Base-by-base conservation (phyloP, 2,329 filamentous ascomycete species). In the Aureobasidium zeae region DNA sequence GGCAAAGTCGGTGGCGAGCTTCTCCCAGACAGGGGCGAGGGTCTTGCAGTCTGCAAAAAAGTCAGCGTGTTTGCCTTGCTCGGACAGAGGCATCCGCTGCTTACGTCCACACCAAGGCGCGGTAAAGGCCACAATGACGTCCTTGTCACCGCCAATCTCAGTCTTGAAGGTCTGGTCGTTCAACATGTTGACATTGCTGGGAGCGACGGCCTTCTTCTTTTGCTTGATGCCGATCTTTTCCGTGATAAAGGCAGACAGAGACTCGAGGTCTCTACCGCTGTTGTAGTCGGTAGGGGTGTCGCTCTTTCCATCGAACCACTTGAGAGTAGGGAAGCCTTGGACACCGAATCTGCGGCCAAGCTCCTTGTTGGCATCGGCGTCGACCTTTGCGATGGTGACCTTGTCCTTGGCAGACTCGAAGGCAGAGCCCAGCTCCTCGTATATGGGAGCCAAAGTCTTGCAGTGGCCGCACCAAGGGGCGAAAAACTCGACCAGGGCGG, bases 381-480 rank as follows among this genome's bases (percentile, higher is more conserved):
- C 88, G 54, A 98, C 88, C 69, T 96, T 98, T 55, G 83, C 91
- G 59, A 98, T 87, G 60, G 81, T 80, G 44, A 98, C 77, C 58
- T 81, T 80, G 61, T 80, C 72, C 69, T 86, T 69, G 52, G 79
- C 79, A 57, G 76, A 79, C 52, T 83, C 79, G 64, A 88, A 94
- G 30, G 72, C 69, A 37, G 72, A 64, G 34, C 79, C 91, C 31
- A 98, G 79, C 62, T 98, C 85, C 64, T 98, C 91, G 66, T 93
- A 98, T 48, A 93, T 72, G 37, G 91, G 93, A 12, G 91, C 91
- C 24, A 98, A 83, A 59, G 71, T 94, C 77, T 96, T 96, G 86
- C 91, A 98, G 74, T 98, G 91, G 22, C 91, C 93, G 61, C 91
- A 98, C 91, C 91, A 98, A 17, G 89, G 88, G 24, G 91, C 91